Conservation (phyloP, 441 rosid genomes). For the Brassica balearica region DNA sequence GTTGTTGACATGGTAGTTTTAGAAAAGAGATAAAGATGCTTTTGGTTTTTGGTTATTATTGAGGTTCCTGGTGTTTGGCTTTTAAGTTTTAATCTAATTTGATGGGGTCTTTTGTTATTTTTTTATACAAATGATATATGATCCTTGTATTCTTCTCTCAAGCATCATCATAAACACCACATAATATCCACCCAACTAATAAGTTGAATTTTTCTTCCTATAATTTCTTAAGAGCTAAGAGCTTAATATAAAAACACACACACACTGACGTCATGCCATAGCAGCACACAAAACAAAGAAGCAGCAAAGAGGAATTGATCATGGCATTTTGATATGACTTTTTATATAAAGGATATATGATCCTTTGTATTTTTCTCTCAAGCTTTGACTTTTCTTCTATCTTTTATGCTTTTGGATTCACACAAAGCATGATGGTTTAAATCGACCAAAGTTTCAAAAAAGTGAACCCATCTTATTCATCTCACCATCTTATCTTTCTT, state of each 20-base stretch:
- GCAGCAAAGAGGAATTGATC: slow-evolving; percentile 7
- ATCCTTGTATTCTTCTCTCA: no score
- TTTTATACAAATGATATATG: no score
- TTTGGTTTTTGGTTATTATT: slow-evolving; percentile 23
- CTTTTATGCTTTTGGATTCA: slow-evolving; percentile 37
- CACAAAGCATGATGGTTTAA: slow-evolving; percentile 36
- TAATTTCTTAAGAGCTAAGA: slow-evolving; percentile 29
- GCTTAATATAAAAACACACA: neutral
- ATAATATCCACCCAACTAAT: neutral
- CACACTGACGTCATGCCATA: slow-evolving; percentile 36
- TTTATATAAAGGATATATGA: slow-evolving; percentile 24
- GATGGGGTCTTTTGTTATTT: slow-evolving; percentile 42
- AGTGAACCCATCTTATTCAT: slow-evolving; percentile 40
- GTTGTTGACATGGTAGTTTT: slow-evolving; percentile 40
- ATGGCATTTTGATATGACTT: neutral
- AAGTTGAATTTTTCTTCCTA: neutral
- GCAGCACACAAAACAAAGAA: slow-evolving; percentile 13
- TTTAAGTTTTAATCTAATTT: slow-evolving; percentile 3
- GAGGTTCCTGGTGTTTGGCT: slow-evolving; percentile 40
- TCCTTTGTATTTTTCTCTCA: slow-evolving; percentile 17
- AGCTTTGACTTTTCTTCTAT: slow-evolving; percentile 25
- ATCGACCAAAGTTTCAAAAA: slow-evolving; percentile 35
- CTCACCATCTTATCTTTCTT: slow-evolving; percentile 37
- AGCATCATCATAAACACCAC: slow-evolving; percentile 14
- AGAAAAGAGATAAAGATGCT: slow-evolving; percentile 19